Base-by-base conservation (phyloP, 1,284 basidiomycete genomes). In the Heterobasidion irregulare region DNA sequence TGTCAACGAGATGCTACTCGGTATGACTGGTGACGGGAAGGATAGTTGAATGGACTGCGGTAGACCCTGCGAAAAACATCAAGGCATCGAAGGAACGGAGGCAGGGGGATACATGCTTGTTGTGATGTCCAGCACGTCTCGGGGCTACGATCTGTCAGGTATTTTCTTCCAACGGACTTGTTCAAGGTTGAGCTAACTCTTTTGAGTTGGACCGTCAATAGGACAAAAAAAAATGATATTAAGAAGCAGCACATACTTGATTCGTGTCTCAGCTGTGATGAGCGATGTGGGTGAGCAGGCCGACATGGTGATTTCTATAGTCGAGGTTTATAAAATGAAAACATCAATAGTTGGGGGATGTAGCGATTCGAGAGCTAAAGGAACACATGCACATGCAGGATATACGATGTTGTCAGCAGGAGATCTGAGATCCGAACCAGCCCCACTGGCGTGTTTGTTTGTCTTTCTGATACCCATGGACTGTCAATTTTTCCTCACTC, bases 101-200 rank as follows among this genome's bases (percentile, higher is more conserved):
- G 47, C 51, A 56, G 56, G 38, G 44, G 50, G 26, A 34, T 50
- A 58, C 67, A 47, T 59, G 85, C 89, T 75, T 89, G 84, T 67
- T 86, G 83, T 32, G 88, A 89, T 38, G 87, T 84, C 88, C 89
- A 92, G 66, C 89, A 92, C 18, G 89, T 91, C 66, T 89, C 89
- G 56, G 82, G 78, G 63, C 73, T 86, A 13, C 78, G 75, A 65
- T 92, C 89, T 16, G 82, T 76, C 18, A 92, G 75, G 65, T 80
- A 68, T 63, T 84, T 86, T 69, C 88, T 91, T 9, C 82, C 81
- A 12, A 80, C 81, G 2, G 83, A 79, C 66, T 86, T 91, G 66
- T 91, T 86, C n/a, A 90, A 73, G 2, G 83, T 84, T n/a, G 89
- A 90, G 68, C 87, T 90, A 60, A 91, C 89, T 74, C 89, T 92